Conservation (phyloP, 1,284 basidiomycete genomes). For the Neonothopanus nambi region DNA sequence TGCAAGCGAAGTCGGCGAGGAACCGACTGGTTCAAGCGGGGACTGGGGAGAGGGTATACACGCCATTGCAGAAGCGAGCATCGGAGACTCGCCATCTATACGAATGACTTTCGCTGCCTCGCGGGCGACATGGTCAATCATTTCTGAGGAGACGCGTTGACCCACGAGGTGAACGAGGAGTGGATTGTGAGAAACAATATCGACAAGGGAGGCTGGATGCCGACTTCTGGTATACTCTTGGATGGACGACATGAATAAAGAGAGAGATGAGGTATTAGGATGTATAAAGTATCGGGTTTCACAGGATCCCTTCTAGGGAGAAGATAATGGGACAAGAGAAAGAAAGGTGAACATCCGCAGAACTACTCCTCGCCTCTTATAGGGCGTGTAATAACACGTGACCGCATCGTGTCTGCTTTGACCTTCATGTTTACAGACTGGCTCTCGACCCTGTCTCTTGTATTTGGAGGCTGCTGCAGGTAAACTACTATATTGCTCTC, state of each 20-base stretch:
- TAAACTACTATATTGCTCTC: constrained; percentile 32
- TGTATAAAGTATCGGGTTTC: constrained; percentile 13
- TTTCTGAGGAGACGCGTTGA: constrained; percentile 76
- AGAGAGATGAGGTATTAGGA: constrained; percentile 20
- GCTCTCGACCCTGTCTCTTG: constrained; percentile 58
- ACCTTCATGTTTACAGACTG: constrained; percentile 43
- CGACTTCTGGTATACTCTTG: constrained; percentile 31
- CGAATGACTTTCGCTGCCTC: constrained; percentile 67
- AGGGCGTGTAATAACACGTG: not conserved
- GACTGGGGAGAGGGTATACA: constrained; percentile 9
- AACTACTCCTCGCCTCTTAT: not conserved
- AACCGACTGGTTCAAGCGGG: not conserved
- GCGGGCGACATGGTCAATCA: constrained; percentile 77
- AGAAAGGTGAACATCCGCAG: constrained; percentile 6
- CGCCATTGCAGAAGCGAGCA: constrained; percentile 6
- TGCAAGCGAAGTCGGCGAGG: constrained; percentile 38
- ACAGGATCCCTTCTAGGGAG: constrained; percentile 20
- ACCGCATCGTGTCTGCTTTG: not conserved
- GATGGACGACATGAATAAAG: constrained; percentile 23
- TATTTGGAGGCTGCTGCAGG: constrained; percentile 86
- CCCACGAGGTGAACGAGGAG: constrained; percentile 78
- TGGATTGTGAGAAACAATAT: constrained; percentile 70
- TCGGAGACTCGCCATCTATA: constrained; percentile 45
- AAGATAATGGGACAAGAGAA: constrained; percentile 15
- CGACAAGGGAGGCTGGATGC: constrained; percentile 72